Percentiles rank a stretch among this genome's conserved stretches.
Evolutionary conservation across 2,329 filamentous ascomycete species (phyloP).

Genomic region (Ophiostoma piceae): DNA sequence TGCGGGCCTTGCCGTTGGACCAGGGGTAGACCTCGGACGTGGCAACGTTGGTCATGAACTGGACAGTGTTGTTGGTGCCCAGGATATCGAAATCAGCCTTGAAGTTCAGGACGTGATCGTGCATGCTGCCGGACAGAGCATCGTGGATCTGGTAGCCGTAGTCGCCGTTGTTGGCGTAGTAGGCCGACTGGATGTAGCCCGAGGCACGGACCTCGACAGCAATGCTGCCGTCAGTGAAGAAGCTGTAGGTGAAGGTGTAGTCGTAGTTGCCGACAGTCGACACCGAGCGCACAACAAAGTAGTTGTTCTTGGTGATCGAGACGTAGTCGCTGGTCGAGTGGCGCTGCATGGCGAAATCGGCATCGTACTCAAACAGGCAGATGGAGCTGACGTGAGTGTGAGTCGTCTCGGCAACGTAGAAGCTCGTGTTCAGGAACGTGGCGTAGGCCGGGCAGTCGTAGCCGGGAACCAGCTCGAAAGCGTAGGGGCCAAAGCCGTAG

Average conservation of each 20-base stretch:
- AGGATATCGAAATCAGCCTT: conserved; percentile 51
- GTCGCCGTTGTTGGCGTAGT: conserved; percentile 41
- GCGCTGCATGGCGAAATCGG: conserved; percentile 46
- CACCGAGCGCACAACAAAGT: conserved; percentile 44
- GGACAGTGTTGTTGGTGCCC: conserved; percentile 43
- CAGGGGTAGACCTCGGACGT: conserved; percentile 41
- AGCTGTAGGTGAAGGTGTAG: conserved; percentile 46
- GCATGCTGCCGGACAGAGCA: conserved; percentile 45
- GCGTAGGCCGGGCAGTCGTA: conserved; percentile 50
- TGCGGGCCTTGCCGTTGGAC: conserved; percentile 43
- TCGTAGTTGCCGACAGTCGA: conserved; percentile 53
- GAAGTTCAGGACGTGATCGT: conserved; percentile 53
- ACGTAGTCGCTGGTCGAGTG: conserved; percentile 42
- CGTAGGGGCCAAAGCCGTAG: conserved; percentile 45
- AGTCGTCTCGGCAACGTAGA: conserved; percentile 41
- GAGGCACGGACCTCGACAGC: conserved; percentile 48
- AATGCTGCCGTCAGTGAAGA: conserved; percentile 49
- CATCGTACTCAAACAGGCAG: conserved; percentile 51
- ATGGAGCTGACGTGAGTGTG: conserved; percentile 46
- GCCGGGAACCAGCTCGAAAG: conserved; percentile 43
- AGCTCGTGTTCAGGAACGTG: conserved; percentile 46
- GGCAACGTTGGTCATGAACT: conserved; percentile 36
- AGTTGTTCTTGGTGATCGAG: conserved; percentile 44
- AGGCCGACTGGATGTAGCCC: conserved; percentile 51
- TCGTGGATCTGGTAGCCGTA: conserved; percentile 49